phyloP scores from a whole-genome alignment of 306 rosid genomes.

The Quercus rubra region DNA sequence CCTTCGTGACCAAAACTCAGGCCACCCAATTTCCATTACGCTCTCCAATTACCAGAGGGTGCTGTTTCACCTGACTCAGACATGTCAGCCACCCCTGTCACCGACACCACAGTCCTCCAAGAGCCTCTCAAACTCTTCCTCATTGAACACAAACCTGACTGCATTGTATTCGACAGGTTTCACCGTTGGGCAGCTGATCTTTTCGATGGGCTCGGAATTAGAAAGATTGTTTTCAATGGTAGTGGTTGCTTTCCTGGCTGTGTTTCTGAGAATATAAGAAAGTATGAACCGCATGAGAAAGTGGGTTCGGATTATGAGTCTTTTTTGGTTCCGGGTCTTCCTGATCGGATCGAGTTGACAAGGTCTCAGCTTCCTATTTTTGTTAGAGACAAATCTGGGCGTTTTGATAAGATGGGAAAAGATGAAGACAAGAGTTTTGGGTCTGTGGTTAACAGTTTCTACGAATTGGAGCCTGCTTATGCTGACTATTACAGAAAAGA shows the following conservation, averaged over 20 bases:
- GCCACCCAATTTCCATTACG: slow-evolving; percentile 30
- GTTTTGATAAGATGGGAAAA: slow-evolving; percentile 7
- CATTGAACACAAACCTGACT: slow-evolving; percentile 26
- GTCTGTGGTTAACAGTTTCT: slow-evolving; percentile 51
- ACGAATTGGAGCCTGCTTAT: slow-evolving; percentile 47
- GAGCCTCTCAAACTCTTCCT: slow-evolving; percentile 44
- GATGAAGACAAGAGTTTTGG: slow-evolving; percentile 45
- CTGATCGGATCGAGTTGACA: slow-evolving; percentile 42
- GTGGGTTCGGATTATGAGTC: slow-evolving; percentile 39
- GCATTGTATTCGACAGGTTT: slow-evolving; percentile 53
- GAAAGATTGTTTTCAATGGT: slow-evolving; percentile 42
- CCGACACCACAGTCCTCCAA: slow-evolving; percentile 42
- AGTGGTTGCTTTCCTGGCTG: slow-evolving; percentile 54
- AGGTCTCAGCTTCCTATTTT: slow-evolving; percentile 47
- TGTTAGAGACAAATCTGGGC: slow-evolving; percentile 11
- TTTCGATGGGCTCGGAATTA: slow-evolving; percentile 30
- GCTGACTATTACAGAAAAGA: slow-evolving; percentile 28
- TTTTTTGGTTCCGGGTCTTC: slow-evolving; percentile 45
- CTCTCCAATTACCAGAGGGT: slow-evolving; percentile 16
- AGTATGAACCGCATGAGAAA: slow-evolving; percentile 20
- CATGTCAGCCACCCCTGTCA: slow-evolving; percentile 36
- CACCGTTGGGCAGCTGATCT: slow-evolving; percentile 48
- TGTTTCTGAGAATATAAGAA: slow-evolving; percentile 20
- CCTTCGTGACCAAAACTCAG: slow-evolving; percentile 38
- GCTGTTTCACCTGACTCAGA: slow-evolving; percentile 32